These are phyloP conservation scores for Didymella pomorum DNA, from an alignment of 2,329 filamentous ascomycete species.

Conservation along the genomic window DNA sequence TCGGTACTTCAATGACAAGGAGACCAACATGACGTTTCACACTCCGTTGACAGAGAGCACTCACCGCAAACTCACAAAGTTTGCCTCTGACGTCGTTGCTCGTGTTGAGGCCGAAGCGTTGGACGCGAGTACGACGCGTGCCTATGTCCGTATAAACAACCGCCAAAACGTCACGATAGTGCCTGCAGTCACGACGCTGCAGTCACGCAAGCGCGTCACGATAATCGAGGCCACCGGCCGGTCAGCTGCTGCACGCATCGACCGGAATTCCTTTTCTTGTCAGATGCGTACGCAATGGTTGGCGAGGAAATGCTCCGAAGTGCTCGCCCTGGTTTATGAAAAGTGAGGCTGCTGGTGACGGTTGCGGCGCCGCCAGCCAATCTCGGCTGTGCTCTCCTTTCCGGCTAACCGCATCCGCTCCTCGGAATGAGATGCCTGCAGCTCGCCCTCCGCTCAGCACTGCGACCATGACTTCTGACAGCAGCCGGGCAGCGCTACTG, in stretches of 20 bases:
- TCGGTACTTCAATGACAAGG: slow-evolving; percentile 10
- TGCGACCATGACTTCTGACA: slow-evolving; percentile 32
- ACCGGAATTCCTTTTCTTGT: slow-evolving; percentile 20
- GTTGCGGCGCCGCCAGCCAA: slow-evolving; percentile 36
- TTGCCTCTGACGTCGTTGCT: slow-evolving; percentile 1
- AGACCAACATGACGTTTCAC: slow-evolving; percentile 14
- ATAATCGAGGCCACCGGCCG: slow-evolving; percentile 15
- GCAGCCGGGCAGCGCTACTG: slow-evolving; percentile 33
- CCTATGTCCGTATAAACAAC: slow-evolving; percentile 10
- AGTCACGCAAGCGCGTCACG: slow-evolving; percentile 2
- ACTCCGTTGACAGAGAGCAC: slow-evolving; percentile 3
- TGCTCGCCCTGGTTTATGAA: slow-evolving; percentile 41
- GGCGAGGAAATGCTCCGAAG: slow-evolving; percentile 22
- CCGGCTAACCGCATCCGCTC: slow-evolving; percentile 23
- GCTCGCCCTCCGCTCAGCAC: slow-evolving; percentile 27
- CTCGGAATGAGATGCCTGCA: slow-evolving; percentile 31
- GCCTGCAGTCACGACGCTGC: background rate
- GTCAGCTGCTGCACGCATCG: slow-evolving; percentile 26
- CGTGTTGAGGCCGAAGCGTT: slow-evolving; percentile 1
- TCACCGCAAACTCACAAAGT: slow-evolving; percentile 5
- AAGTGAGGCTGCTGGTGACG: slow-evolving; percentile 45
- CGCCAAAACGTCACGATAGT: slow-evolving; percentile 5
- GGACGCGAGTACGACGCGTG: slow-evolving; percentile 14
- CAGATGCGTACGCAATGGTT: slow-evolving; percentile 18
- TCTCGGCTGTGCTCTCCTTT: slow-evolving; percentile 24